Evolutionary conservation across 257 asterid genomes (phyloP), one percentile per base, ranked within the genome.

Genomic region (Oldenlandia corymbosa): DNA sequence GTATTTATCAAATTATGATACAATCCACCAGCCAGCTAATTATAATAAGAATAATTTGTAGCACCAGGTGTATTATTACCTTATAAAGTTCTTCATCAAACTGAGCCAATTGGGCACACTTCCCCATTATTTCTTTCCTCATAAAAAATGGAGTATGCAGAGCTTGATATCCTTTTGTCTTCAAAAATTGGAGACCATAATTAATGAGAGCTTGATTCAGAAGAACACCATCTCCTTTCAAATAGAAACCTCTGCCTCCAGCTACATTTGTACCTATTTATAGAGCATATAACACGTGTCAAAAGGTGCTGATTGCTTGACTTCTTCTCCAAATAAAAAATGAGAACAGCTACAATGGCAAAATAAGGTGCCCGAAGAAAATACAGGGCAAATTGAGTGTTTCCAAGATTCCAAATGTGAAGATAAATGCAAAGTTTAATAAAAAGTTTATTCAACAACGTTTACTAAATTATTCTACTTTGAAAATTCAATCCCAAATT

Each of bases 21-120:
- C 45, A 39, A 39, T 6, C 7, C 7, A 14, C 1, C 1, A 43
- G n/a, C 17, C 18, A n/a, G 43, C 61, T 56, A 34, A 20, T 32
- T 10, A 8, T 17, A 18, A 18, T 31, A 23, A n/a, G 0, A 18
- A 56, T 7, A 2, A 17, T 65, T 47, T 28, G n/a, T 41, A 34
- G 59, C 61, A 62, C 65, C 56, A 47, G 24, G 16, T 18, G 2
- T 17, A 41, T 76, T 71, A 41, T 76, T 71, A 87, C 99, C 95
- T 87, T 87, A 80, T 92, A 92, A 68, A 89, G 99, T 65, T 92
- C 99, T 66, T 92, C 99, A 56, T 92, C 97, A 62, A 92, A 92
- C 61, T 92, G 99, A 27, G 95, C 83, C 74, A 92, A 68, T 66
- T 92, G 99, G 62, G 99, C 97, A 80, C 99, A 89, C 68, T 85